Evolutionary conservation across 2,329 filamentous ascomycete genomes (phyloP).

Genomic region (Xylaria sp.): DNA sequence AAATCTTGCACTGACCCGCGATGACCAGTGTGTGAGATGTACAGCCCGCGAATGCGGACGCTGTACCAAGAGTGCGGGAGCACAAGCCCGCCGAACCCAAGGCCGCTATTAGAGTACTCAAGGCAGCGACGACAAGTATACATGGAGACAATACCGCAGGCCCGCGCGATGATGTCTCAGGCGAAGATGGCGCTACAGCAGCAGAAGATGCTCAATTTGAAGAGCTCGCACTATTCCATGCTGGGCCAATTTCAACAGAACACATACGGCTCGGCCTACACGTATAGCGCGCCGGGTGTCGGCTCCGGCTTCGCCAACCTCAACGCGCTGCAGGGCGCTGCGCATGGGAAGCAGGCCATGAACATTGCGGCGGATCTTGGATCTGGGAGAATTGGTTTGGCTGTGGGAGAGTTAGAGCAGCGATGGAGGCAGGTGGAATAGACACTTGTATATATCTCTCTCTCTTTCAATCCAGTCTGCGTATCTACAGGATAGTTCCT

Average conservation of each 20-base stretch:
- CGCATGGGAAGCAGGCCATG: constrained; percentile 47
- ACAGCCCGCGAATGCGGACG: constrained; percentile 48
- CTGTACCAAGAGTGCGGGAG: constrained; percentile 12
- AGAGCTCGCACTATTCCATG: constrained; percentile 44
- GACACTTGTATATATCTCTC: background rate
- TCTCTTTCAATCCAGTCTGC: background rate
- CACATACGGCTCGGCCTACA: constrained; percentile 23
- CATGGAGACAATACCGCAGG: constrained; percentile 36
- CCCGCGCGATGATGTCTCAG: constrained; percentile 44
- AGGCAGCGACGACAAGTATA: background rate
- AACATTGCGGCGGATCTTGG: constrained; percentile 35
- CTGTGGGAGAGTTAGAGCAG: constrained; percentile 48
- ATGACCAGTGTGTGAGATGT: constrained; percentile 32
- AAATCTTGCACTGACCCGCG: background rate
- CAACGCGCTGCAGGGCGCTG: constrained; percentile 45
- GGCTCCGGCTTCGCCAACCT: constrained; percentile 47
- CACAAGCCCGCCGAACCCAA: background rate
- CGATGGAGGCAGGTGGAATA: constrained; percentile 52
- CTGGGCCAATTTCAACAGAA: constrained; percentile 40
- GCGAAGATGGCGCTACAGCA: constrained; percentile 42
- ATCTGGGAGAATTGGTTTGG: constrained; percentile 28
- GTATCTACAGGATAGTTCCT: background rate
- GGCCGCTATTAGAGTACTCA: background rate
- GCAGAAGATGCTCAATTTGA: constrained; percentile 42
- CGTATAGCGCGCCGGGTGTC: constrained; percentile 47